These are phyloP conservation scores for Coniochaeta sp. DNA, from an alignment of 2,329 filamentous ascomycete genomes.

Conservation along the genomic window DNA sequence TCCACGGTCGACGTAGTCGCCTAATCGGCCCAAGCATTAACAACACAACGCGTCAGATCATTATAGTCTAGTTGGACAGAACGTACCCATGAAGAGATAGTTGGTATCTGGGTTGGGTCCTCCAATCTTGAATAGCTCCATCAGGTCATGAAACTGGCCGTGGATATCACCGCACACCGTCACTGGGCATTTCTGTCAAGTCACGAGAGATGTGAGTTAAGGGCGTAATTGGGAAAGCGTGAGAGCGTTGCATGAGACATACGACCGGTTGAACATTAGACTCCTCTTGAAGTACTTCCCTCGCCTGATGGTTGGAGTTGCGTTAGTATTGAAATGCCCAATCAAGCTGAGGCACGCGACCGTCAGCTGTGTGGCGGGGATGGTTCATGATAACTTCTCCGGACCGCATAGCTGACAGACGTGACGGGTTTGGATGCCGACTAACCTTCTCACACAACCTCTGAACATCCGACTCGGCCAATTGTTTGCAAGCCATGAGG, in stretches of 20 bases:
- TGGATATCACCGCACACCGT: conserved; percentile 99
- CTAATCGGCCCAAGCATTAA: conserved; percentile 35
- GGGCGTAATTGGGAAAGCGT: neutral
- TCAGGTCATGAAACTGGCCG: conserved; percentile 96
- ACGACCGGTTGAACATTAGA: conserved; percentile 99
- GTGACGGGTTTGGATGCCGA: neutral
- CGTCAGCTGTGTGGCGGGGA: neutral
- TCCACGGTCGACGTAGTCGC: conserved; percentile 96
- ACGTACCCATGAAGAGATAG: conserved; percentile 93
- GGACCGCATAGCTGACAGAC: neutral
- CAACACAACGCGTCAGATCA: neutral
- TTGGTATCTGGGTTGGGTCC: conserved; percentile 97
- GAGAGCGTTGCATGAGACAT: conserved; percentile 29
- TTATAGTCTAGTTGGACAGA: neutral
- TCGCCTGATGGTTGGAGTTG: conserved; percentile 50
- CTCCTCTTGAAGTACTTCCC: conserved; percentile 94
- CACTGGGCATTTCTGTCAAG: conserved; percentile 82
- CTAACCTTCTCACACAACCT: conserved; percentile 94
- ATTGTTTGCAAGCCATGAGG: conserved; percentile 97
- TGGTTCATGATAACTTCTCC: neutral
- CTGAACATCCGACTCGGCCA: conserved; percentile 89
- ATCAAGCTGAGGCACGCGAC: neutral
- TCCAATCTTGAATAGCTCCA: conserved; percentile 99
- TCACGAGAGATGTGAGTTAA: conserved; percentile 18
- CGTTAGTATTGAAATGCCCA: neutral